Evolutionary conservation across 805 yeast species (phyloP).

Genomic region (Yarrowia porcina): DNA sequence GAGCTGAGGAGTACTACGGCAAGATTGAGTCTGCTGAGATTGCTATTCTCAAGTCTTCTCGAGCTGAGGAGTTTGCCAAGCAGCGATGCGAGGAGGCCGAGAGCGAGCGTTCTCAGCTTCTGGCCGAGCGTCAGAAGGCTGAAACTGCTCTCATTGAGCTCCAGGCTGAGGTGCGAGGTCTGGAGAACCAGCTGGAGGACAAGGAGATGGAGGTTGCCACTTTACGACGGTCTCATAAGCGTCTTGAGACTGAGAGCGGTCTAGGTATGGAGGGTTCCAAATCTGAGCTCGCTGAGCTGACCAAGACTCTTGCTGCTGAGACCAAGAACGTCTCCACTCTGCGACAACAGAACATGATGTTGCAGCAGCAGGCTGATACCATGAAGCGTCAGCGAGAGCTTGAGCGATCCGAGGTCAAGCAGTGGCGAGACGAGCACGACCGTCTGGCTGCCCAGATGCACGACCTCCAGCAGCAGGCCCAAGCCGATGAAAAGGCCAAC

Average conservation of each 20-base stretch:
- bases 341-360: background rate
- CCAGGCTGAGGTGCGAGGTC: slow-evolving; percentile 48
- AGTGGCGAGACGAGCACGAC: slow-evolving; percentile 26
- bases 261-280: slow-evolving; percentile 1
- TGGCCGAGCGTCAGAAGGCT: slow-evolving; percentile 51
- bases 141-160: slow-evolving; percentile 54
- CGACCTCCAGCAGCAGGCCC: slow-evolving; percentile 46
- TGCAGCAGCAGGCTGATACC: slow-evolving; percentile 14
- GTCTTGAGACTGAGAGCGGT: background rate
- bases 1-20: slow-evolving; percentile 70
- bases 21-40: slow-evolving; percentile 78
- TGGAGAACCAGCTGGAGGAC: slow-evolving; percentile 57
- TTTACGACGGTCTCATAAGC: background rate
- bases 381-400: slow-evolving; percentile 14
- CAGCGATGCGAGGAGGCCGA: slow-evolving; percentile 54
- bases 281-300: slow-evolving; percentile 34
- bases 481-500: slow-evolving; percentile 43
- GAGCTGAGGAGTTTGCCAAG: slow-evolving; percentile 55
- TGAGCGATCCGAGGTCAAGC: slow-evolving; percentile 1
- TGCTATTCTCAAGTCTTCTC: slow-evolving; percentile 58
- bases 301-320: slow-evolving; percentile 25
- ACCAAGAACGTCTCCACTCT: background rate
- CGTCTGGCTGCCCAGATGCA: slow-evolving; percentile 41
- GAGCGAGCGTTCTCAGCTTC: slow-evolving; percentile 46
- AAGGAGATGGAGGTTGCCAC: slow-evolving; percentile 46